Evolutionary conservation across 1,284 basidiomycete genomes (phyloP).

Genomic region (Phenoliferia sp.): DNA sequence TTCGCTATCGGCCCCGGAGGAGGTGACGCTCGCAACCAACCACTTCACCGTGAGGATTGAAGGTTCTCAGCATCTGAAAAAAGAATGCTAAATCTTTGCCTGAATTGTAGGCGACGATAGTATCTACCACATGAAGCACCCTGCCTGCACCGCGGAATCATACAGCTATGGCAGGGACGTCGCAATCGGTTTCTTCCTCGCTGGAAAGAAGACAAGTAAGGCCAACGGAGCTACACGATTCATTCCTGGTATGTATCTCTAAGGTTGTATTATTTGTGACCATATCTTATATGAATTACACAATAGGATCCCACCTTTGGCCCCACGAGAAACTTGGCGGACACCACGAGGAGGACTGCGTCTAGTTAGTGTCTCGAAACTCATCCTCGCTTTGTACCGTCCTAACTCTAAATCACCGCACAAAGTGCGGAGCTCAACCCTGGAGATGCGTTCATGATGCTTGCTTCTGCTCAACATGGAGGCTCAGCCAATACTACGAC

Average conservation of each 20-base stretch:
- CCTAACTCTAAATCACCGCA: neutral
- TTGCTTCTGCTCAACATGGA: neutral
- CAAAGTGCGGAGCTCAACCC: neutral
- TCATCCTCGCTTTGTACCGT: neutral
- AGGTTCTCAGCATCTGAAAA: neutral
- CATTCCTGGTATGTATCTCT: neutral
- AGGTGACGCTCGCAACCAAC: neutral
- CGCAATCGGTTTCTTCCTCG: neutral
- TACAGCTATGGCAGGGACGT: neutral
- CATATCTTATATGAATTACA: no score
- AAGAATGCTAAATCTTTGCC: neutral
- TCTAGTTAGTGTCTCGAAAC: neutral
- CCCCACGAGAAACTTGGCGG: neutral
- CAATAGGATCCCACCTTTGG: constrained; percentile 2
- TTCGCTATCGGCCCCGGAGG: neutral
- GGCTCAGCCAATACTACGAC: neutral
- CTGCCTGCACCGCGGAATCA: neutral
- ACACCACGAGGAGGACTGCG: neutral
- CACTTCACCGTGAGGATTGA: neutral
- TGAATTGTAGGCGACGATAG: neutral
- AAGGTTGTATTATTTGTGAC: neutral
- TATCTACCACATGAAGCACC: neutral
- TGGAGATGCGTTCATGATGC: neutral
- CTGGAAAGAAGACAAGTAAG: neutral
- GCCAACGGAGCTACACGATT: neutral